phyloP scores from a whole-genome alignment of 2,329 filamentous ascomycete genomes.

The Aureobasidium musti region DNA sequence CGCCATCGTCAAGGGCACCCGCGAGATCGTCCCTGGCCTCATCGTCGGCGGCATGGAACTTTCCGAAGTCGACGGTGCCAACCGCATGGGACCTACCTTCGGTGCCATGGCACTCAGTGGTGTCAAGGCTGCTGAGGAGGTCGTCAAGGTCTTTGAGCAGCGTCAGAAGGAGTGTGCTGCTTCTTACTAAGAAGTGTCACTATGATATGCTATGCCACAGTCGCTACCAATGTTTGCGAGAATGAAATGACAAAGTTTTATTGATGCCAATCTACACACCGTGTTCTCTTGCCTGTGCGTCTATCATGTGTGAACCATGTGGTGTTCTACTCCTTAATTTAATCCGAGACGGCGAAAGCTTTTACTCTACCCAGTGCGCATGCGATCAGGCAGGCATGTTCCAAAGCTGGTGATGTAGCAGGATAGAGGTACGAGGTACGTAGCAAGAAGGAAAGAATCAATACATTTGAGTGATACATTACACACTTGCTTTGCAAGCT shows the following conservation, averaged over 20 bases:
- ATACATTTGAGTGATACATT: not conserved
- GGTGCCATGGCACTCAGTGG: conserved; percentile 86
- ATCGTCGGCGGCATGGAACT: conserved; percentile 96
- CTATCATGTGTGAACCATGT: not conserved
- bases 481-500: not conserved
- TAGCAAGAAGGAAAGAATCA: not conserved
- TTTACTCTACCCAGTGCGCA: too few relatives aligned
- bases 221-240: conserved; percentile 7
- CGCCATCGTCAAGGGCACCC: conserved; percentile 87
- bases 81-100: conserved; percentile 88
- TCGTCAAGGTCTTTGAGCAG: conserved; percentile 72
- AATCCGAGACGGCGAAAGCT: not conserved
- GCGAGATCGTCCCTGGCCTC: conserved; percentile 82
- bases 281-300: too few relatives aligned
- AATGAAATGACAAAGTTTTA: not conserved
- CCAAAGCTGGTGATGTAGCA: not conserved
- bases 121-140: conserved; percentile 89
- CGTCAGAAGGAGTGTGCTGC: conserved; percentile 71
- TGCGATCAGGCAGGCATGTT: not conserved
- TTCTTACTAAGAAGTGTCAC: not conserved
- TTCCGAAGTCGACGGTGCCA: conserved; percentile 81
- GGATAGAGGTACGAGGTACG: not conserved
- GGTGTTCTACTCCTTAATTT: not conserved
- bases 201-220: not conserved
- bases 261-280: not conserved